A percentile compares a stretch with the other conserved stretches of the same genome.
These are phyloP conservation scores for Vaucheria bursata DNA, from an alignment of 352 stramenopile species.

Conservation along the genomic window DNA sequence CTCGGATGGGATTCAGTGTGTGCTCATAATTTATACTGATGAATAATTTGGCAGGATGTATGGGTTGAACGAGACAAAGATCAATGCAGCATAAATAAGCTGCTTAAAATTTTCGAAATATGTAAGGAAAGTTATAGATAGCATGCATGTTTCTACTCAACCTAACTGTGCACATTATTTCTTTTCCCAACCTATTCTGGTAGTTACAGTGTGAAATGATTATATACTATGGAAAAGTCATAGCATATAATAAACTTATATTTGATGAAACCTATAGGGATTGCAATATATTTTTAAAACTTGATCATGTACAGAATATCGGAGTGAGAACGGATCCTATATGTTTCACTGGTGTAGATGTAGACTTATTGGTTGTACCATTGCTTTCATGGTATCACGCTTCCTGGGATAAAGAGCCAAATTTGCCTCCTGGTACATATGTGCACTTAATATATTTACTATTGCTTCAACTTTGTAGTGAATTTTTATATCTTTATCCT, in stretches of 20 bases:
- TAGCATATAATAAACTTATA: not conserved
- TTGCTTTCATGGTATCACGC: slow-evolving; percentile 50
- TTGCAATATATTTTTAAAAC: not conserved
- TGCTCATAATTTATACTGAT: not conserved
- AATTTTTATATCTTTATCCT: not conserved
- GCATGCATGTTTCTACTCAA: not conserved
- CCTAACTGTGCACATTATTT: not conserved
- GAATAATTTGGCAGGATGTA: not conserved
- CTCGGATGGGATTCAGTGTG: slow-evolving; percentile 1
- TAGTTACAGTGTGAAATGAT: not conserved
- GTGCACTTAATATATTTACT: not conserved
- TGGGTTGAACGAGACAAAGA: not conserved
- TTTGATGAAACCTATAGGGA: not conserved
- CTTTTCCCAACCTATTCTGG: not conserved
- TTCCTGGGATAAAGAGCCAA: slow-evolving; percentile 46
- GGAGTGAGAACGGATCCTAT: slow-evolving; percentile 16
- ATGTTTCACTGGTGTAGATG: slow-evolving; percentile 6
- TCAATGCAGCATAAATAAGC: slow-evolving; percentile 18
- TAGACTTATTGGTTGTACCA: slow-evolving; percentile 31
- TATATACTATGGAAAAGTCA: not conserved
- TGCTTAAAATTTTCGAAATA: slow-evolving; percentile 14
- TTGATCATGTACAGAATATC: slow-evolving; percentile 4
- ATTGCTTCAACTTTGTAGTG: not conserved
- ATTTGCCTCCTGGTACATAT: slow-evolving; percentile 36
- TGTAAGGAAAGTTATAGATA: slow-evolving; percentile 21